Evolutionary conservation across 495 filamentous ascomycete genomes (phyloP).

Genomic region (Aspergillus mulundensis): DNA sequence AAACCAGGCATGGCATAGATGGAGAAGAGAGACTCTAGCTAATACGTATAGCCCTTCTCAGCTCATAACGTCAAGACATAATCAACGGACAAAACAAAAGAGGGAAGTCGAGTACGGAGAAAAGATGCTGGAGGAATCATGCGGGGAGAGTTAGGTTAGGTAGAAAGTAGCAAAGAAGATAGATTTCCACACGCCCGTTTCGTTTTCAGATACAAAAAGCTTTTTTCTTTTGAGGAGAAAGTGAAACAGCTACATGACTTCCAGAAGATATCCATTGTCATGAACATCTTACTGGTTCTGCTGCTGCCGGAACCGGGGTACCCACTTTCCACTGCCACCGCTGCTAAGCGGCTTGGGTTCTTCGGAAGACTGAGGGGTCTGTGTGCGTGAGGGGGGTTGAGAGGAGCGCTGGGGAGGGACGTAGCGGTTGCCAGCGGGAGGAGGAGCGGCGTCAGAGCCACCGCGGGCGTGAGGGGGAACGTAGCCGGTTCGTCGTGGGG

Average conservation of each 20-base stretch:
- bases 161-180: slow-evolving; percentile 5
- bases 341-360: slow-evolving; percentile 23
- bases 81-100: slow-evolving; percentile 8
- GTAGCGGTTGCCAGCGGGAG: slow-evolving; percentile 31
- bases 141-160: neutral
- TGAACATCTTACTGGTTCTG: slow-evolving; percentile 28
- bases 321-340: slow-evolving; percentile 34
- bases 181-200: slow-evolving; percentile 9
- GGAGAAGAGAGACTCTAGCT: slow-evolving; percentile 13
- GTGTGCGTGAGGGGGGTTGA: slow-evolving; percentile 27
- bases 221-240: slow-evolving; percentile 12
- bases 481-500: slow-evolving; percentile 41
- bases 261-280: slow-evolving; percentile 1
- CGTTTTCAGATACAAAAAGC: slow-evolving; percentile 9
- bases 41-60: slow-evolving; percentile 10
- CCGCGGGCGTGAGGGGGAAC: slow-evolving; percentile 48
- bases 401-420: slow-evolving; percentile 33
- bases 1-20: neutral
- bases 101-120: neutral
- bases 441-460: slow-evolving; percentile 31
- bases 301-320: slow-evolving; percentile 38
- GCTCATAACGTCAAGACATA: slow-evolving; percentile 10
- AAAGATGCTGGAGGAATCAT: neutral
- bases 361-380: slow-evolving; percentile 26
- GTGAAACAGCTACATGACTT: slow-evolving; percentile 1